Evolutionary conservation across 2,329 filamentous ascomycete species (phyloP).

Genomic region (Trichoderma gracile): DNA sequence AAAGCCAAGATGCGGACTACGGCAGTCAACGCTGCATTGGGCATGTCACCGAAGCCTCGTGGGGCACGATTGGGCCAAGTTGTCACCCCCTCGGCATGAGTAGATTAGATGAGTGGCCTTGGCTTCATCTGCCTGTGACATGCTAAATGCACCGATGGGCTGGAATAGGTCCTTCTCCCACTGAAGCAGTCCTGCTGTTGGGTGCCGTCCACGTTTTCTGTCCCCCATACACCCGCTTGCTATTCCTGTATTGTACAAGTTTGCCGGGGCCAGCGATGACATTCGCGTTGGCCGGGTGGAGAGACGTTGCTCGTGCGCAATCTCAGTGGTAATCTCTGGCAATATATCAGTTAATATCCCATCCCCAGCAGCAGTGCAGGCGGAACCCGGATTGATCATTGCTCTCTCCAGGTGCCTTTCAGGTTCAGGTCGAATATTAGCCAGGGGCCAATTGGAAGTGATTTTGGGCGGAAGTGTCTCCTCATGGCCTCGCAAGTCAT

Average conservation of each 20-base stretch:
- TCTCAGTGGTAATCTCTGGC: constrained; percentile 15
- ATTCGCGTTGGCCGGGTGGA: constrained; percentile 3
- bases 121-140: constrained; percentile 11
- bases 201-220: background rate
- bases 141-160: background rate
- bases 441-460: constrained; percentile 1
- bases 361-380: constrained; percentile 13
- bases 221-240: background rate
- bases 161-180: background rate
- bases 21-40: constrained; percentile 5
- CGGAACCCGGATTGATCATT: constrained; percentile 5
- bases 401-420: constrained; percentile 13
- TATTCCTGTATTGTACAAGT: background rate
- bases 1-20: background rate
- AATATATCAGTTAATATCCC: constrained; percentile 23
- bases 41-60: constrained; percentile 8
- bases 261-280: constrained; percentile 1
- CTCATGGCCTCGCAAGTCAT: constrained; percentile 10
- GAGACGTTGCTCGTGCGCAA: constrained; percentile 2
- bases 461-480: background rate
- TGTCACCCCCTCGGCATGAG: constrained; percentile 1
- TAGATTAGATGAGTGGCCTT: constrained; percentile 1
- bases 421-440: constrained; percentile 21
- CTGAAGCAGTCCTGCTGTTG: constrained; percentile 1
- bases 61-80: constrained; percentile 5